Base-by-base conservation (phyloP, 23 red algal genomes). In the Gracilaria vermiculophylla region DNA sequence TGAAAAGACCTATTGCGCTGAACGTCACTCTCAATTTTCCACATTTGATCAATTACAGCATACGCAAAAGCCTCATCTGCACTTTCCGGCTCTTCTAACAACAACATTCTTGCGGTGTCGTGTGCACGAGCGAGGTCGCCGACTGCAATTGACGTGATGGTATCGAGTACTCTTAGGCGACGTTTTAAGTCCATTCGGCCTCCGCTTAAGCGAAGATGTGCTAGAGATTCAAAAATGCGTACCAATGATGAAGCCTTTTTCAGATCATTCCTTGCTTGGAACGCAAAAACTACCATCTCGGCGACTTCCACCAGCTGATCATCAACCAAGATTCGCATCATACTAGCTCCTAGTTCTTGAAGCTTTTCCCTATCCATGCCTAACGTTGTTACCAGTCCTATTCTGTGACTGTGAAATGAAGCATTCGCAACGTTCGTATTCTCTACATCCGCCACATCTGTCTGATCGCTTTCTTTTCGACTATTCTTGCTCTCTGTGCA, bases 151-250 rank as follows among this genome's bases (percentile, higher is more conserved):
- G 58, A 81, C 1, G 75, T 74, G 5, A 72, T 55, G 21, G 78
- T 53, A 44, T 81, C 87, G 29, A 80, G 53, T 27, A 73, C 64
- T 42, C 69, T 48, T 14, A 91, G 42, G 19, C 76, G 74, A 25
- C 34, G 57, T 56, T 74, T 66, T 23, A 72, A 33, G 13, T 70
- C 55, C 43, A 62, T 21, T 10, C 67, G 67, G 52, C 58, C 66
- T 6, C 66, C 66, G 42, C 23, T 77, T 40, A 76, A 42, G 7
- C 69, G 66, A 49, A 88, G 37, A 48, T 88, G 84, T 3, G 66
- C 45, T 15, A 88, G 50, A 16, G 84, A 88, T 37, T 88, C 72
- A 25, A 88, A 88, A 49, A 88, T 58, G 2, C 70, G 84, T 5
- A 69, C 69, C 49, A 88, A 43, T 1, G 66, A 52, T 47, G 72